phyloP scores from a whole-genome alignment of 176 grass and related monocot species.

The Phoenix roebelenii region DNA sequence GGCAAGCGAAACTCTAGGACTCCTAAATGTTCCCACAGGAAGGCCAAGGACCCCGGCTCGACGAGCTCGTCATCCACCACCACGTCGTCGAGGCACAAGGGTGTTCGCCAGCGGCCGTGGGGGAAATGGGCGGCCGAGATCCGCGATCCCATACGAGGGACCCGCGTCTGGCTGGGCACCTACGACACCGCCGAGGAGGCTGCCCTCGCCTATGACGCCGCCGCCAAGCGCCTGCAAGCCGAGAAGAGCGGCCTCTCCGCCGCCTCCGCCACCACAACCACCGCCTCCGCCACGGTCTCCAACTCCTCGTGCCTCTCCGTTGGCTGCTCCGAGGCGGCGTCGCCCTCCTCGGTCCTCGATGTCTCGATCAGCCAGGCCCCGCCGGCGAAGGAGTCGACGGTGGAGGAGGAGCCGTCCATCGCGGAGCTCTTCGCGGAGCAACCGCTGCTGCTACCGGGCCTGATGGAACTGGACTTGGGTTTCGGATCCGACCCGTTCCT shows the following conservation, averaged over 20 bases:
- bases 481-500: conserved; percentile 20
- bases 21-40: background rate
- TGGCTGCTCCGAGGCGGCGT: background rate
- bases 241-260: conserved; percentile 44
- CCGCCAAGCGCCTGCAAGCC: conserved; percentile 42
- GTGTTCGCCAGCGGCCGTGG: conserved; percentile 75
- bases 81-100: conserved; percentile 33
- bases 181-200: conserved; percentile 55
- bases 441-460: background rate
- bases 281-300: background rate
- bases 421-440: conserved; percentile 36
- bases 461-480: conserved; percentile 19
- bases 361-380: background rate
- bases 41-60: background rate
- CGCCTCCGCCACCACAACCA: background rate
- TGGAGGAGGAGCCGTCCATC: conserved; percentile 18
- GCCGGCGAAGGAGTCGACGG: background rate
- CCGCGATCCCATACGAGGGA: conserved; percentile 68
- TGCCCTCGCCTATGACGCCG: conserved; percentile 45
- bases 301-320: conserved; percentile 13
- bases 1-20: background rate
- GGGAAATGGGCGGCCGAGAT: conserved; percentile 95
- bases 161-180: conserved; percentile 85
- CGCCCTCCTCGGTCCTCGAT: conserved; percentile 43
- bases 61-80: background rate